Conservation (phyloP, 1,139 yeast genomes). For the Pichia terricola region DNA sequence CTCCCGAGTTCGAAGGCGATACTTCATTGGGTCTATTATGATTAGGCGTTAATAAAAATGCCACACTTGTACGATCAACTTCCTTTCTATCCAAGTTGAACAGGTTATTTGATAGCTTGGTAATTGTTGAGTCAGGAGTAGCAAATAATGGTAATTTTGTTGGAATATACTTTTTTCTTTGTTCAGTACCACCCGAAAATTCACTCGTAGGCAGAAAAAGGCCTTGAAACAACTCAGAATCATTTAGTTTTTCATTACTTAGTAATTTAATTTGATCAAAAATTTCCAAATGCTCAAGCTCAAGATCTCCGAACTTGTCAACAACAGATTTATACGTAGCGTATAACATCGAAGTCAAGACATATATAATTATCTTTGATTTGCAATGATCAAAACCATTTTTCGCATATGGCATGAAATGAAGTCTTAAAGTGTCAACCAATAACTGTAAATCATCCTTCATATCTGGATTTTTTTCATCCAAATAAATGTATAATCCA, state of each 20-base stretch:
- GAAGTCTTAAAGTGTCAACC: conserved; percentile 11
- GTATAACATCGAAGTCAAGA: conserved; percentile 11
- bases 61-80: conserved; percentile 2
- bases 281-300: conserved; percentile 1
- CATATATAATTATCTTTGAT: conserved; percentile 12
- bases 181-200: too few relatives aligned
- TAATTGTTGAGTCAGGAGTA: neutral
- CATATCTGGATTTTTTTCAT: conserved; percentile 6
- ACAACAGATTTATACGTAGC: conserved; percentile 9
- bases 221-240: neutral
- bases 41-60: conserved; percentile 6
- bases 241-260: neutral
- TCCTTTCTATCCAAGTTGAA: conserved; percentile 1
- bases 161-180: too few relatives aligned
- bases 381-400: conserved; percentile 5
- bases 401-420: conserved; percentile 10
- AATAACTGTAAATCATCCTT: conserved; percentile 17
- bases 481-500: conserved; percentile 18
- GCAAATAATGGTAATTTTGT: too few relatives aligned
- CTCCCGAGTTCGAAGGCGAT: too few relatives aligned
- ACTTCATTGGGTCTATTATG: neutral
- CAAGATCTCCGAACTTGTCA: conserved; percentile 1
- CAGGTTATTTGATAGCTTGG: neutral
- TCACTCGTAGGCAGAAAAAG: too few relatives aligned
- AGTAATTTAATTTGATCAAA: conserved; percentile 3